Conservation (phyloP, 148 eudicot species). For the Chenopodium berlandieri region DNA sequence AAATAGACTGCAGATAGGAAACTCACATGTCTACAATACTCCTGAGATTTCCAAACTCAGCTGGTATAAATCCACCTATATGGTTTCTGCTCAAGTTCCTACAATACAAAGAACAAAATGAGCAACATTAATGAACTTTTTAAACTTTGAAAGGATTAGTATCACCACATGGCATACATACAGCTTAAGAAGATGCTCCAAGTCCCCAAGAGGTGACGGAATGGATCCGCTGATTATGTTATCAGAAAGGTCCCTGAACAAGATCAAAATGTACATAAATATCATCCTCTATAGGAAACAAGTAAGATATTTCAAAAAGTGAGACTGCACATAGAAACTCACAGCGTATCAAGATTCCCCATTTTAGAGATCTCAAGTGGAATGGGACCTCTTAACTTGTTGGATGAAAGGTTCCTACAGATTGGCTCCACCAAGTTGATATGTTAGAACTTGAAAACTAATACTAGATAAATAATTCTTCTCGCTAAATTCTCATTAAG, state of each 20-base stretch:
- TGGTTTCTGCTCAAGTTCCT: slow-evolving; percentile 80
- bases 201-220: slow-evolving; percentile 89
- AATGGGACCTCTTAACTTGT: slow-evolving; percentile 72
- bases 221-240: slow-evolving; percentile 69
- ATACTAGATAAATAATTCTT: no score
- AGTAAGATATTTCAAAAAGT: neutral
- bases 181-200: slow-evolving; percentile 98
- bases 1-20: neutral
- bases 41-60: slow-evolving; percentile 89
- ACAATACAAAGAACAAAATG: neutral
- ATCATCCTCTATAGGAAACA: neutral
- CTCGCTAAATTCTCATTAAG: neutral
- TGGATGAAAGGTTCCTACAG: slow-evolving; percentile 82
- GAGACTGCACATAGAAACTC: slow-evolving; percentile 25
- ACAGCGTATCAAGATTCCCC: slow-evolving; percentile 95
- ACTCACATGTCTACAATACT: slow-evolving; percentile 82
- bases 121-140: slow-evolving; percentile 12
- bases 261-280: neutral
- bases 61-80: slow-evolving; percentile 66
- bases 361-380: slow-evolving; percentile 92
- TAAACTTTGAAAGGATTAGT: neutral
- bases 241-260: slow-evolving; percentile 79
- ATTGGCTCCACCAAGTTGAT: neutral
- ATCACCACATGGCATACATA: slow-evolving; percentile 29
- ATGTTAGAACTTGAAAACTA: neutral